Evolutionary conservation across 1,139 yeast species (phyloP), one percentile per base, ranked within the genome.

Genomic region (Lodderomyces parapsilosis): DNA sequence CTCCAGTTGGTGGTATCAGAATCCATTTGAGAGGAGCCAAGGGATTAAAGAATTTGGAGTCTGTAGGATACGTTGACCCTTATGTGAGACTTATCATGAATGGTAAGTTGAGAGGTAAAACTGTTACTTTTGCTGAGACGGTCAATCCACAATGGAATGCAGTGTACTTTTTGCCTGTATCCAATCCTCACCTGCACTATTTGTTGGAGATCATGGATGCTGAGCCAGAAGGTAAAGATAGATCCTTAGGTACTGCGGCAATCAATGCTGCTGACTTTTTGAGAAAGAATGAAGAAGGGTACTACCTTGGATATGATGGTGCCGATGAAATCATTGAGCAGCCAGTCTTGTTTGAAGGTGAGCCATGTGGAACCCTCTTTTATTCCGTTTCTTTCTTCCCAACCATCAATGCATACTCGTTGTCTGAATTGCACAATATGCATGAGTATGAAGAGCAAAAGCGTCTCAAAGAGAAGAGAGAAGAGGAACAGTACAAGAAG

Each of bases 11-110:
- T 55, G 81, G 81, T 40, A 58, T 81, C 27, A 78, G 84, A 64
- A 58, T 86, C 35, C 81, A 80, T 52, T 54, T 86, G 42, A 73
- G 81, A 49, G 65, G 71, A 27, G 86, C 84, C 14, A 61, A 60
- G 13, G 77, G 76, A 42, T 66, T 85, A 52, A 69, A 77, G 54
- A 85, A 85, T 52, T 65, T 81, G 55, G 86, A 81, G 57, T 65
- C 77, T 5, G 76, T 84, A 46, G 91, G 91, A 44, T 78, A 76
- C 48, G 80, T 85, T 53, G 91, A 86, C 61, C 93, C 94, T 5
- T 85, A 83, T 56, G 79, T 82, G 36, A 74, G 78, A 48, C 71
- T 85, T 13, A 55, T 77, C 40, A 60, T 79, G 45, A 79, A 82
- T 55, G 86, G 84, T 52, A 78, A 76, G 55, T 60, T 79, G 41